Percentiles rank a stretch among this genome's conserved stretches.
phyloP scores from a whole-genome alignment of 345 rosid genomes.

The Hypericum perforatum region DNA sequence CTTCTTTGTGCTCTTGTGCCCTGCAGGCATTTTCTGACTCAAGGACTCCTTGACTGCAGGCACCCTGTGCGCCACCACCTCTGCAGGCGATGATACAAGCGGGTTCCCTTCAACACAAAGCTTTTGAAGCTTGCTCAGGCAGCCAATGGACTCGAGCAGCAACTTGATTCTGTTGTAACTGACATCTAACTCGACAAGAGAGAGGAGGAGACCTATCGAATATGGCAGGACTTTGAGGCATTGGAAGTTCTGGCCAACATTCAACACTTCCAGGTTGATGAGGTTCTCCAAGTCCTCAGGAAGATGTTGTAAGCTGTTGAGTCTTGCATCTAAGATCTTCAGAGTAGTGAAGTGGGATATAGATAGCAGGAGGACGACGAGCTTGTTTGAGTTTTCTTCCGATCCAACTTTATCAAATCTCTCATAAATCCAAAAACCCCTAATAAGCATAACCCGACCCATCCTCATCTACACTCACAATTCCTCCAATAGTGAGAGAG shows the following conservation, averaged over 20 bases:
- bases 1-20: constrained; percentile 22
- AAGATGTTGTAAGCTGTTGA: constrained; percentile 62
- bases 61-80: constrained; percentile 57
- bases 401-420: too few species aligned
- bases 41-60: constrained; percentile 53
- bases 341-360: constrained; percentile 54
- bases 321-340: constrained; percentile 52
- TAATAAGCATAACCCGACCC: too few species aligned
- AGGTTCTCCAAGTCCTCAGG: constrained; percentile 74
- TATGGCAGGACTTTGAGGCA: constrained; percentile 45
- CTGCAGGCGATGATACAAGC: constrained; percentile 54
- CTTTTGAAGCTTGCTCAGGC: constrained; percentile 57
- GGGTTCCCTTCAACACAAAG: constrained; percentile 79
- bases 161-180: constrained; percentile 62
- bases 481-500: too few species aligned
- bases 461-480: too few species aligned
- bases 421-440: too few species aligned
- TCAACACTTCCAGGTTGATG: constrained; percentile 56
- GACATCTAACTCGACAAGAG: constrained; percentile 63
- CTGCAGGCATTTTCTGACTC: constrained; percentile 46
- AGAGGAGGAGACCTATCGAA: constrained; percentile 59
- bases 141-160: constrained; percentile 69
- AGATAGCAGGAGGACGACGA: constrained; percentile 52
- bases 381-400: constrained; percentile 64
- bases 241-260: constrained; percentile 80